Evolutionary conservation across 352 stramenopile species (phyloP), one percentile per base, ranked within the genome.

Genomic region (Globisporangium cystogenes): DNA sequence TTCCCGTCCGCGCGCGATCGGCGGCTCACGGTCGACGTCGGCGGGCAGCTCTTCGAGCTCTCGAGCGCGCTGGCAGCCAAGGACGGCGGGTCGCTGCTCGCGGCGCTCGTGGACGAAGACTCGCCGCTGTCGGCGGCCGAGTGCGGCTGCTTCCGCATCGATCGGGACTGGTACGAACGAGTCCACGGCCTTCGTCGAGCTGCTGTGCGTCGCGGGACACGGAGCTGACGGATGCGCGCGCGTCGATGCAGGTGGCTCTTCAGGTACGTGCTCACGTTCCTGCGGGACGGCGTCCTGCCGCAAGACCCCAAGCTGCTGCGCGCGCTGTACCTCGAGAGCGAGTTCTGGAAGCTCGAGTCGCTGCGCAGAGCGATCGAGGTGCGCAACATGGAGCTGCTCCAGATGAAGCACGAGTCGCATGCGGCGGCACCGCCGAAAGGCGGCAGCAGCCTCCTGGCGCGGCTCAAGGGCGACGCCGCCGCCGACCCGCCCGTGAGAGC

Each of bases 261-360:
- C 49, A 76, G 83, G 8, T 79, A 90, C 37, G 66, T 90, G 51
- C 68, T 94, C n/a, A 64, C 77, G 8, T 91, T 92, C 55, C 66
- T 92, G 3, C 76, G 81, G n/a, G 83, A 94, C 49, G 80, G 80
- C 0, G 51, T 89, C 18, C 60, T 94, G 18, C 79, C 76, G 2
- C 72, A 71, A 7, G 79, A 91, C 53, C 64, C 74, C 29, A 87
- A 85, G 51, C 50, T 92, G 0, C 63, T 92, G 39, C 70, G 72
- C 1, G 70, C 70, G 31, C 61, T 90, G 54, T 94, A 94, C 51
- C 61, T 86, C 4, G 81, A 92, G 60, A 83, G 75, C 57, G 82
- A 90, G 47, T 94, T 90, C 64, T 94, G 79, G 81, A 86, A 82
- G 48, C 73, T 94, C 21, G 74, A 86, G 43, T 85, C 83, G 45